Evolutionary conservation across 306 rosid genomes (phyloP), one percentile per base, ranked within the genome.

Genomic region (Neltuma alba): DNA sequence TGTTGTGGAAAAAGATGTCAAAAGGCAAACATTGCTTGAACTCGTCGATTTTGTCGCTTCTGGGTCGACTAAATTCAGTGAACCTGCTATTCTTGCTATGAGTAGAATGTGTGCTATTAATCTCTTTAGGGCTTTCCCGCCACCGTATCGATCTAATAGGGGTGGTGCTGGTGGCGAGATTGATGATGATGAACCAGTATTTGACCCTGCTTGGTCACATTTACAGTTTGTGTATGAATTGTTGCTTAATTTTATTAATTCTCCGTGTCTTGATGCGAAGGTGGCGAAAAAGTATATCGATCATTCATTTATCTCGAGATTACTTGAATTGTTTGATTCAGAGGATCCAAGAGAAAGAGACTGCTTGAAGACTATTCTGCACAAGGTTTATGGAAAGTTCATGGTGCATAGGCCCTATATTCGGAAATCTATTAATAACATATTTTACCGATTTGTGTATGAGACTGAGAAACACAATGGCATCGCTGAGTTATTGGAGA

Each of bases 311-410:
- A 80, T 86, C n/a, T 81, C 75, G 4, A 83, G 64, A 16, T 50
- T 86, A 61, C 86, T 86, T 21, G 85, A 83, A 6, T 77, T 86
- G 84, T 80, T 86, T 79, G 87, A 80, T 31, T 86, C 89, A 0
- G 87, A 83, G 62, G 89, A 86, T 72, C 89, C 86, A 28, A 83
- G 89, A 57, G 89, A 86, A 73, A 76, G 89, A 65, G 89, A 86
- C 25, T 83, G 86, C 81, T 52, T 86, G 83, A 86, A 86, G 72
- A 52, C 86, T 0, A 86, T 86, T 77, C 44, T 83, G 84, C 89
- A 86, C 31, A 76, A 83, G 85, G 40, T 81, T 41, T 86, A 86
- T 83, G 86, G 89, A 54, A 86, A 86, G 84, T 86, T 86, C 78
- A 86, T 83, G 86, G 86, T 86, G 85, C 87, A 86, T 30, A 79